Evolutionary conservation across 768 basidiomycete genomes (phyloP).

Genomic region (Auriscalpium orientale): DNA sequence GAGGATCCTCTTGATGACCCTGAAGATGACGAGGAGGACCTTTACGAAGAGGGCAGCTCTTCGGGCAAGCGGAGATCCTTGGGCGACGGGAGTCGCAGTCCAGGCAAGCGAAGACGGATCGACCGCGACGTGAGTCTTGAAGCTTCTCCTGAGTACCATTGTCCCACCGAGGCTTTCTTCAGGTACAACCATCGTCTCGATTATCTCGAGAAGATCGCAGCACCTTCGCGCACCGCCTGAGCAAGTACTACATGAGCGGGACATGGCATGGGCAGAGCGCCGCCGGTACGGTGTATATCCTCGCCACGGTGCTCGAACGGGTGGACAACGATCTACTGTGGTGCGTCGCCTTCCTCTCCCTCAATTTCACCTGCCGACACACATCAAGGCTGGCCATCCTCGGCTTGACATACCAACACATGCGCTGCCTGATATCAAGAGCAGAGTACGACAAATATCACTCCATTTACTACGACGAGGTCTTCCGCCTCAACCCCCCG

Average conservation of each 20-base stretch:
- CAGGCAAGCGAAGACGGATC: conserved; percentile 34
- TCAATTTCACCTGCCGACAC: not conserved
- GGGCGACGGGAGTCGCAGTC: conserved; percentile 4
- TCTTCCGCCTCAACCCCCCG: conserved; percentile 79
- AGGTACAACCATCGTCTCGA: conserved; percentile 33
- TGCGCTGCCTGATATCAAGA: conserved; percentile 79
- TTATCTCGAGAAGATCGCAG: conserved; percentile 67
- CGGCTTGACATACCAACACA: conserved; percentile 90
- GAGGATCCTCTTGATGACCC: conserved; percentile 42
- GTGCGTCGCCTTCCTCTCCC: conserved; percentile 34
- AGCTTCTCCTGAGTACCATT: not conserved
- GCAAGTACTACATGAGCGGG: conserved; percentile 80
- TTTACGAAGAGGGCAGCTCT: conserved; percentile 30
- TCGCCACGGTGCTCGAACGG: conserved; percentile 85
- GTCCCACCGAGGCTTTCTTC: not conserved
- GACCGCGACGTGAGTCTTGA: conserved; percentile 28
- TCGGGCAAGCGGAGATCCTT: conserved; percentile 46
- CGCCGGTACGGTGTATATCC: conserved; percentile 79
- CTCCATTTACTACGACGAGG: conserved; percentile 80
- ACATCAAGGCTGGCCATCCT: conserved; percentile 78
- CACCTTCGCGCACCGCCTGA: conserved; percentile 52
- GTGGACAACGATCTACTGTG: conserved; percentile 92
- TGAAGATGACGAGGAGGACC: conserved; percentile 35
- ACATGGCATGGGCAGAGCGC: conserved; percentile 88
- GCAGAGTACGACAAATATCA: conserved; percentile 79